A percentile compares a stretch with the other conserved stretches of the same genome.
Evolutionary conservation across 441 rosid species (phyloP).

Genomic region (Gossypium laxum): DNA sequence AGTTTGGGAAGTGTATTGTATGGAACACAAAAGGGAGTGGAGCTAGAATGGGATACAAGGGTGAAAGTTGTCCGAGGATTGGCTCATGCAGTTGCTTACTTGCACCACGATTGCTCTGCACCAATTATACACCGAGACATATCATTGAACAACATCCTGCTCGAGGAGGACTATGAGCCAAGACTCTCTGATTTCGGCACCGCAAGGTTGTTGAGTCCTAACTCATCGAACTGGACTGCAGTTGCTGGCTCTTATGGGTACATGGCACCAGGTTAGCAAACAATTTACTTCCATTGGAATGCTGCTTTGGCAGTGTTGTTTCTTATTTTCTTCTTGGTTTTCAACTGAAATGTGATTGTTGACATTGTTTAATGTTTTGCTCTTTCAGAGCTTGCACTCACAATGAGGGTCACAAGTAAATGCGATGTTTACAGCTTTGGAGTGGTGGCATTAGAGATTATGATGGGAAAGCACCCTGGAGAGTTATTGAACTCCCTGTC

Average conservation of each 20-base stretch:
- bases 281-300: background rate
- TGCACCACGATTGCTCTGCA: conserved; percentile 54
- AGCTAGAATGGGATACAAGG: conserved; percentile 39
- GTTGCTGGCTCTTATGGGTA: conserved; percentile 61
- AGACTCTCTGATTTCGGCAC: conserved; percentile 53
- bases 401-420: conserved; percentile 41
- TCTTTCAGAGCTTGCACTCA: conserved; percentile 45
- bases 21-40: conserved; percentile 25
- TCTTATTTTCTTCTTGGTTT: background rate
- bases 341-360: background rate
- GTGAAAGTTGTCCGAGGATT: conserved; percentile 44
- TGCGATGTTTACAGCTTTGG: conserved; percentile 58
- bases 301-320: background rate
- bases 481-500: conserved; percentile 32
- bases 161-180: conserved; percentile 39
- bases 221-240: conserved; percentile 48
- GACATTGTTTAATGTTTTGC: background rate
- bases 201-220: conserved; percentile 37
- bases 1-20: conserved; percentile 40
- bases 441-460: conserved; percentile 43
- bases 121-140: conserved; percentile 57
- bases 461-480: conserved; percentile 67
- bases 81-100: conserved; percentile 55
- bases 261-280: conserved; percentile 59
- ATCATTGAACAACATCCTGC: conserved; percentile 40